These are phyloP conservation scores for Mycena sp. DNA, from an alignment of 1,284 basidiomycete genomes.

Conservation along the genomic window DNA sequence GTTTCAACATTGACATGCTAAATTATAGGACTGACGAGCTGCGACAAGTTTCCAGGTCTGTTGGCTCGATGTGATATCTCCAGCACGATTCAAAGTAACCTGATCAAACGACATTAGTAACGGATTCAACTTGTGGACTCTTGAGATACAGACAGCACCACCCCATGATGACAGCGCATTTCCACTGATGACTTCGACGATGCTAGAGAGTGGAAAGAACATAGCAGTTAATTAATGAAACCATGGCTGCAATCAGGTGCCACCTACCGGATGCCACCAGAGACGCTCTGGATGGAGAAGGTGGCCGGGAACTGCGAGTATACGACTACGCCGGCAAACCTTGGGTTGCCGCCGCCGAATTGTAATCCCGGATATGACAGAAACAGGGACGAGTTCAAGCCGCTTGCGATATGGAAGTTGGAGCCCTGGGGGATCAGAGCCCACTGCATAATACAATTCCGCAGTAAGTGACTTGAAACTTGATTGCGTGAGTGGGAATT, in stretches of 20 bases:
- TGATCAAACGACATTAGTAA: neutral
- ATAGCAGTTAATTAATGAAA: neutral
- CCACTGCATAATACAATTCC: neutral
- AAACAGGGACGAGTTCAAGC: slow-evolving; percentile 5
- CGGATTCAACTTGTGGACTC: neutral
- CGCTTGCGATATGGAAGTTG: slow-evolving; percentile 3
- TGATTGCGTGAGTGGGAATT: neutral
- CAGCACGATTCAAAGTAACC: neutral
- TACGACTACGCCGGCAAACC: neutral
- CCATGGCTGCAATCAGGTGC: neutral
- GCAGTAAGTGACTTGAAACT: neutral
- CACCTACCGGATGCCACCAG: neutral
- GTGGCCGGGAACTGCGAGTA: slow-evolving; percentile 2
- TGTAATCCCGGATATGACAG: slow-evolving; percentile 6
- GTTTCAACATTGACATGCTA: neutral
- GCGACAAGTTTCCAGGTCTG: slow-evolving; percentile 10
- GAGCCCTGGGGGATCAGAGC: slow-evolving; percentile 5
- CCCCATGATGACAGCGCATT: neutral
- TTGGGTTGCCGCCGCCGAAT: neutral
- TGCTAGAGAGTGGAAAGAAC: neutral
- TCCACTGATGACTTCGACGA: slow-evolving; percentile 1
- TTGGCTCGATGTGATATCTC: neutral
- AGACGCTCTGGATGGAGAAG: slow-evolving; percentile 5
- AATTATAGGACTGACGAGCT: slow-evolving; percentile 6
- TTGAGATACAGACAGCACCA: neutral